These are phyloP conservation scores for Eimeria necatrix DNA, from an alignment of 169 alveolate genomes.

Conservation along the genomic window DNA sequence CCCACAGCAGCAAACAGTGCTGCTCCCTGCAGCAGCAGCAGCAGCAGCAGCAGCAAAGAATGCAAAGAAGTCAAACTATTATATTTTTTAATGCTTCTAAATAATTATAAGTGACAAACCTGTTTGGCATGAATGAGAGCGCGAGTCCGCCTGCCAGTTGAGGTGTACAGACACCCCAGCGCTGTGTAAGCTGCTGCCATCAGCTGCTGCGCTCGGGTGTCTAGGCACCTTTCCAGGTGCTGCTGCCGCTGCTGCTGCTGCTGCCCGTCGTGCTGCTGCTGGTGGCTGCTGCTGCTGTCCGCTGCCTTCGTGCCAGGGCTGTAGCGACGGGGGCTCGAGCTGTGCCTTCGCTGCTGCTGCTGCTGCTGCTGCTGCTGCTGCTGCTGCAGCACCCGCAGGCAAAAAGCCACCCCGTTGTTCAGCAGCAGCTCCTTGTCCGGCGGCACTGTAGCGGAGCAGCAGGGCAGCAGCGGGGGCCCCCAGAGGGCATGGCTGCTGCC, in stretches of 20 bases:
- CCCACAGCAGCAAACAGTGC: slow-evolving; percentile 78
- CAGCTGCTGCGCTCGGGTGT: slow-evolving; percentile 56
- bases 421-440: slow-evolving; percentile 69
- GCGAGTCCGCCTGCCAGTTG: slow-evolving; percentile 67
- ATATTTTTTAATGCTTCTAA: too few relatives aligned
- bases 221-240: slow-evolving; percentile 41
- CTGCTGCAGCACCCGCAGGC: slow-evolving; percentile 76
- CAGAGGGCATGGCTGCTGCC: slow-evolving; percentile 17
- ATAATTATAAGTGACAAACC: neutral
- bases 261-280: slow-evolving; percentile 10
- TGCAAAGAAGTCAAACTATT: too few relatives aligned
- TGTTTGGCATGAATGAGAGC: slow-evolving; percentile 78
- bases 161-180: slow-evolving; percentile 64
- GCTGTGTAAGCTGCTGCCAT: slow-evolving; percentile 75
- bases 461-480: slow-evolving; percentile 66
- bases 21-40: slow-evolving; percentile 77
- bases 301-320: neutral
- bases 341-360: slow-evolving; percentile 50
- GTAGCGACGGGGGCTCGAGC: slow-evolving; percentile 21
- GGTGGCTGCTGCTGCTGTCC: slow-evolving; percentile 7
- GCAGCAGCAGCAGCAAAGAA: slow-evolving; percentile 40
- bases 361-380: slow-evolving; percentile 54
- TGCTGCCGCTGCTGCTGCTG: slow-evolving; percentile 51
- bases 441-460: slow-evolving; percentile 27
- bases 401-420: slow-evolving; percentile 61